Evolutionary conservation across 2,329 filamentous ascomycete genomes (phyloP).

Genomic region (Cladosporium sp.): DNA sequence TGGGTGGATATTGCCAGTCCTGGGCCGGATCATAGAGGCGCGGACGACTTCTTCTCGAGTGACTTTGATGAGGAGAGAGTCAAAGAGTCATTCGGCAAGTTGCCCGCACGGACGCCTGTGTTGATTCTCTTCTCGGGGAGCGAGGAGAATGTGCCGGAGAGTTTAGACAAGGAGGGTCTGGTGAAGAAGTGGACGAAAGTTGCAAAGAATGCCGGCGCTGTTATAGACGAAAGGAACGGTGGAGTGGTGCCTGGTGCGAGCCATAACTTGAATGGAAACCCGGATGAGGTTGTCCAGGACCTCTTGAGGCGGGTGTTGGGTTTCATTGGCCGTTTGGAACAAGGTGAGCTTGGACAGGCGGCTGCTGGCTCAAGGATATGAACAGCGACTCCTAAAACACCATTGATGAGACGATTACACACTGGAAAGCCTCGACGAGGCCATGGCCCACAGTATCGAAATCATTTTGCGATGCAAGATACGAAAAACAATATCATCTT

Average conservation of each 20-base stretch:
- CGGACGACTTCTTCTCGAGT: slow-evolving; percentile 86
- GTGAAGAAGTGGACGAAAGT: slow-evolving; percentile 54
- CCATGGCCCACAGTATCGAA: no score
- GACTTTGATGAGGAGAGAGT: slow-evolving; percentile 62
- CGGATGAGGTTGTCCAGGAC: slow-evolving; percentile 44
- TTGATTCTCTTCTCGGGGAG: slow-evolving; percentile 61
- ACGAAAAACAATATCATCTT: no score
- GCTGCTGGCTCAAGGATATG: slow-evolving; percentile 12
- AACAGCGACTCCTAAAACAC: not conserved
- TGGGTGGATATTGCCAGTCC: slow-evolving; percentile 58
- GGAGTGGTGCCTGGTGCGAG: slow-evolving; percentile 47
- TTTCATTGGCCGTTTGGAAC: slow-evolving; percentile 40
- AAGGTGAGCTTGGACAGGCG: slow-evolving; percentile 14
- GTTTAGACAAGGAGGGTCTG: slow-evolving; percentile 55
- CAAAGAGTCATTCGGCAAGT: slow-evolving; percentile 59
- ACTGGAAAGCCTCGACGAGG: no score
- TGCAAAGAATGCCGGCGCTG: slow-evolving; percentile 41
- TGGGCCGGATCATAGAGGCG: slow-evolving; percentile 55
- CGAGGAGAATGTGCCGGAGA: slow-evolving; percentile 61
- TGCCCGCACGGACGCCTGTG: slow-evolving; percentile 51
- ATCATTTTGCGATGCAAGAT: no score
- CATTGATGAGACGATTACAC: no score
- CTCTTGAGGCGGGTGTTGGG: slow-evolving; percentile 48
- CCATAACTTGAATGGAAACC: slow-evolving; percentile 49
- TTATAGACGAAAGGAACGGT: slow-evolving; percentile 46